These are phyloP conservation scores for Neopestalotiopsis clavispora DNA, from an alignment of 2,329 filamentous ascomycete species.

Conservation along the genomic window DNA sequence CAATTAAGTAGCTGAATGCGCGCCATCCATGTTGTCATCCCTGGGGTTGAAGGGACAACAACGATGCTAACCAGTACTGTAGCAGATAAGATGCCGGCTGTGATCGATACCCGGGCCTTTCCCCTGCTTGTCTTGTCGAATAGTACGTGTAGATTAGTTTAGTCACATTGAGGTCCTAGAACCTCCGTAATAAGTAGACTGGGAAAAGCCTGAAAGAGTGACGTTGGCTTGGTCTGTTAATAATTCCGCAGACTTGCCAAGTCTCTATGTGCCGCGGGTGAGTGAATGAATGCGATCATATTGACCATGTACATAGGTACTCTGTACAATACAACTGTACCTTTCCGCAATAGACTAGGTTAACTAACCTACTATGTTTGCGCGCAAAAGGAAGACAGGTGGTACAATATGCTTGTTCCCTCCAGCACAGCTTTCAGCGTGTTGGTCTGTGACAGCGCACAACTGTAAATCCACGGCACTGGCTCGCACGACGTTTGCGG, in stretches of 20 bases:
- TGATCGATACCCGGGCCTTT: background rate
- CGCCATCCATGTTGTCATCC: conserved; percentile 9
- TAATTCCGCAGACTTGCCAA: background rate
- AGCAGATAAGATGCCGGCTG: conserved; percentile 2
- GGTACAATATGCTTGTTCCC: conserved; percentile 7
- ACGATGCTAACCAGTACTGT: background rate
- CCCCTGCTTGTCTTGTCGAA: background rate
- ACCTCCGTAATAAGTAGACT: background rate
- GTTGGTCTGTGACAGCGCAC: conserved; percentile 13
- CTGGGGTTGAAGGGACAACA: background rate
- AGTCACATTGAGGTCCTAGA: background rate
- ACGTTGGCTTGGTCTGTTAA: background rate
- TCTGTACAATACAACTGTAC: background rate
- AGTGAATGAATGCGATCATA: background rate
- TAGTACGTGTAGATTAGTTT: background rate
- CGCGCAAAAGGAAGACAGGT: background rate
- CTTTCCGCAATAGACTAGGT: background rate
- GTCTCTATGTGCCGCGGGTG: background rate
- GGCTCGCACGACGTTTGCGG: conserved; percentile 7
- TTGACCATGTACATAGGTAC: background rate
- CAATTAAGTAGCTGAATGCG: conserved; percentile 15
- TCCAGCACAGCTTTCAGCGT: conserved; percentile 6
- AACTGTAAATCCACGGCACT: conserved; percentile 1
- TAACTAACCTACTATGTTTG: conserved; percentile 1
- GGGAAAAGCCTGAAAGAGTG: conserved; percentile 2